Evolutionary conservation across 1,284 basidiomycete species (phyloP).

Genomic region (Pseudozyma thailandica): DNA sequence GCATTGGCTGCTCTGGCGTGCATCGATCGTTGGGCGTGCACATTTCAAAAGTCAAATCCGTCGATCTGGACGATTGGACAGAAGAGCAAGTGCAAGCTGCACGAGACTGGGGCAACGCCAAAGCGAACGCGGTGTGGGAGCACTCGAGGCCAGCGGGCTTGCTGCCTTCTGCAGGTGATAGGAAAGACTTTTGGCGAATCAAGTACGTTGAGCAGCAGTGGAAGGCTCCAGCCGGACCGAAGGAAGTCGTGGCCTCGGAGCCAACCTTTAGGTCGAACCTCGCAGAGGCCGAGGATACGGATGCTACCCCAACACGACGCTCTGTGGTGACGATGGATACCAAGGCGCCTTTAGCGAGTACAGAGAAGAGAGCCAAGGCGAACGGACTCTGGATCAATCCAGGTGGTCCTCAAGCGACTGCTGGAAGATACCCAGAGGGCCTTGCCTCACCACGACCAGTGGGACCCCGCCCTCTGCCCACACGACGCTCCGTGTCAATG

Average conservation of each 20-base stretch:
- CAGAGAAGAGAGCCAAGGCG: conserved; percentile 4
- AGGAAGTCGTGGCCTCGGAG: background rate
- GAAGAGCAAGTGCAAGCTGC: conserved; percentile 57
- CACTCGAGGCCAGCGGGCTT: conserved; percentile 29
- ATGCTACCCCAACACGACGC: conserved; percentile 24
- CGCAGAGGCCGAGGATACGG: conserved; percentile 7
- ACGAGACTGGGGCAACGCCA: conserved; percentile 51
- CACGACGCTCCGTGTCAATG: conserved; percentile 31
- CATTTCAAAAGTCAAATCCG: conserved; percentile 71
- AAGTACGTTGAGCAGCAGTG: conserved; percentile 49
- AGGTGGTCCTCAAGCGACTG: no score
- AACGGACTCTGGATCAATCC: conserved; percentile 12
- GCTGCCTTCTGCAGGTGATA: conserved; percentile 15
- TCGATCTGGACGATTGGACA: conserved; percentile 71
- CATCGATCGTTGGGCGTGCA: conserved; percentile 72
- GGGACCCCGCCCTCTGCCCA: conserved; percentile 28
- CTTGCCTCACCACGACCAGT: conserved; percentile 21
- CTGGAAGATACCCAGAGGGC: conserved; percentile 4
- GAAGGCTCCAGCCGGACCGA: conserved; percentile 12
- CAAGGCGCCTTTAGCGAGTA: background rate
- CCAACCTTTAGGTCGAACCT: background rate
- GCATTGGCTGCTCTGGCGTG: conserved; percentile 71
- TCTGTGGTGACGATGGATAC: conserved; percentile 1
- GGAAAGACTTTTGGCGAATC: conserved; percentile 43
- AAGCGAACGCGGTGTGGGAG: conserved; percentile 55